These are phyloP conservation scores for Starmera amethionina DNA, from an alignment of 805 yeast species.

Conservation along the genomic window DNA sequence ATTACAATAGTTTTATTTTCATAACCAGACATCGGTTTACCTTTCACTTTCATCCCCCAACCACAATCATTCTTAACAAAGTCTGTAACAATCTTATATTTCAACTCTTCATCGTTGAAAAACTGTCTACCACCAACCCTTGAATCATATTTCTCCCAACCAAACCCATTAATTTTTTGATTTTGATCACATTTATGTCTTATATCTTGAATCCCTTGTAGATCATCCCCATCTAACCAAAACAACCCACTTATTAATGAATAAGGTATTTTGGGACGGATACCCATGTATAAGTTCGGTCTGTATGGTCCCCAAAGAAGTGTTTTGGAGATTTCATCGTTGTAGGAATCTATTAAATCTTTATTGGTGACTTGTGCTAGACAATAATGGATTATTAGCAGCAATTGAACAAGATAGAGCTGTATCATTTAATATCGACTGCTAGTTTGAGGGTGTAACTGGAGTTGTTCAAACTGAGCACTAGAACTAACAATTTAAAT, in stretches of 20 bases:
- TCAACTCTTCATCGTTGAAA: slow-evolving; percentile 56
- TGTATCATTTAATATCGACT: too few relatives aligned
- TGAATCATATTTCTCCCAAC: slow-evolving; percentile 87
- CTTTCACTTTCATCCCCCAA: slow-evolving; percentile 73
- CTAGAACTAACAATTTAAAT: too few relatives aligned
- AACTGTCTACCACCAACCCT: slow-evolving; percentile 77
- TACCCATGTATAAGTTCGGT: slow-evolving; percentile 76
- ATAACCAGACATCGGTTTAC: slow-evolving; percentile 45
- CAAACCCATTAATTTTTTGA: slow-evolving; percentile 63
- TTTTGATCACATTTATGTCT: slow-evolving; percentile 71
- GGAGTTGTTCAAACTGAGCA: too few relatives aligned
- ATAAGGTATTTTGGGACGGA: slow-evolving; percentile 72
- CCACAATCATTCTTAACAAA: slow-evolving; percentile 67
- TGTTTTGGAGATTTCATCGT: slow-evolving; percentile 34
- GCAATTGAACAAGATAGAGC: too few relatives aligned
- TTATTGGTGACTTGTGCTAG: too few relatives aligned
- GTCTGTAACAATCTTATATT: slow-evolving; percentile 54
- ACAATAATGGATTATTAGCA: too few relatives aligned
- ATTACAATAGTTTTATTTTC: slow-evolving; percentile 48
- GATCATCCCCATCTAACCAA: slow-evolving; percentile 71
- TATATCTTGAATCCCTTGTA: slow-evolving; percentile 40
- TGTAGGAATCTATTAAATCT: slow-evolving; percentile 10
- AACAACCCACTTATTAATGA: slow-evolving; percentile 71
- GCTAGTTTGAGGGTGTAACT: too few relatives aligned
- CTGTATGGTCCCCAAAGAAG: slow-evolving; percentile 91